phyloP scores from a whole-genome alignment of 2,329 filamentous ascomycete genomes.

The Cephalotrichum gorgonifer region DNA sequence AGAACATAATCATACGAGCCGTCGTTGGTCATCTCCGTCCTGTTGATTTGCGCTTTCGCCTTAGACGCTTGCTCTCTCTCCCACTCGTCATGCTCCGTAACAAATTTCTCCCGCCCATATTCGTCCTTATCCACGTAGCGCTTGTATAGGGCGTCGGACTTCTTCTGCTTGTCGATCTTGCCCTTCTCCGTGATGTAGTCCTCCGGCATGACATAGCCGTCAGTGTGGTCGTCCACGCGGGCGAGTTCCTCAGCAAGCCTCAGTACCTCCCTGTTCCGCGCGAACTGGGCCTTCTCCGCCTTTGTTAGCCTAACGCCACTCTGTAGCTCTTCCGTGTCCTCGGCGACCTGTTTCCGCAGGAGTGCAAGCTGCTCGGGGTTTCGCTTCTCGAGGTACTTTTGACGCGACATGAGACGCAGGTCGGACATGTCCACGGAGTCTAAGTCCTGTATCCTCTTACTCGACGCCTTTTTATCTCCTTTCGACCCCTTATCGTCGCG shows the following conservation, averaged over 20 bases:
- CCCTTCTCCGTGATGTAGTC: slow-evolving; percentile 93
- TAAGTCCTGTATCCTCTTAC: slow-evolving; percentile 31
- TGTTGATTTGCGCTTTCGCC: slow-evolving; percentile 75
- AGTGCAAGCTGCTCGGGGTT: slow-evolving; percentile 77
- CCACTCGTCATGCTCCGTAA: slow-evolving; percentile 95
- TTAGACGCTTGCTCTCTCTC: slow-evolving; percentile 82
- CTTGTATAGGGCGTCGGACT: slow-evolving; percentile 82
- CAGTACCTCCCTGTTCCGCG: slow-evolving; percentile 74
- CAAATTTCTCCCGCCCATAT: slow-evolving; percentile 75
- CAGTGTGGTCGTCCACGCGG: slow-evolving; percentile 80
- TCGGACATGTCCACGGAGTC: slow-evolving; percentile 49
- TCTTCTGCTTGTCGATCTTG: slow-evolving; percentile 77
- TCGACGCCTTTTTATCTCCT: slow-evolving; percentile 55
- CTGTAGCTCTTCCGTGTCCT: slow-evolving; percentile 73
- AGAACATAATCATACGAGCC: slow-evolving; percentile 74
- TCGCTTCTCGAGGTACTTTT: slow-evolving; percentile 89
- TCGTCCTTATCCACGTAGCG: slow-evolving; percentile 83
- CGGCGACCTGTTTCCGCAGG: slow-evolving; percentile 80
- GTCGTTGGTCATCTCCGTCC: slow-evolving; percentile 63
- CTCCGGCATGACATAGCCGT: slow-evolving; percentile 88
- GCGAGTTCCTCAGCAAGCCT: slow-evolving; percentile 75
- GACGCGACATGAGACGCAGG: slow-evolving; percentile 71
- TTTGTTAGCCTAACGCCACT: slow-evolving; percentile 67
- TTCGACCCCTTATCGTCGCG: slow-evolving; percentile 48
- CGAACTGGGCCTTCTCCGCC: slow-evolving; percentile 77